Conservation (phyloP, 352 stramenopile genomes). For the Phytopythium aichiense region DNA sequence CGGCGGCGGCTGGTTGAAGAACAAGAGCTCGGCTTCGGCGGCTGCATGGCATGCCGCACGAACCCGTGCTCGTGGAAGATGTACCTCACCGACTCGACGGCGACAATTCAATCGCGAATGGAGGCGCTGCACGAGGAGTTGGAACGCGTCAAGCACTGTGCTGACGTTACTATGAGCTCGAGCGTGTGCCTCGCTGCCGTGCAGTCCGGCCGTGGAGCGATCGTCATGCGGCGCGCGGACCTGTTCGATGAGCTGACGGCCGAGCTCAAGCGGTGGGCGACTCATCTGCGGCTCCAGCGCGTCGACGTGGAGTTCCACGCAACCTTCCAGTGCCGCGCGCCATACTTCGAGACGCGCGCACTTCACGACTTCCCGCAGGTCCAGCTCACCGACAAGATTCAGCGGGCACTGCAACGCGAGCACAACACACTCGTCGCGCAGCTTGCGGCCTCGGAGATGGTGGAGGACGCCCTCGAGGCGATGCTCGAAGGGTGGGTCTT, state of each 20-base stretch:
- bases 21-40: constrained; percentile 61
- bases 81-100: constrained; percentile 51
- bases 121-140: constrained; percentile 61
- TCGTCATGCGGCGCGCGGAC: constrained; percentile 60
- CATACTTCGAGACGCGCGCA: constrained; percentile 87
- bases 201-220: constrained; percentile 39
- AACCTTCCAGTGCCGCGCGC: constrained; percentile 73
- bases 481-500: constrained; percentile 98
- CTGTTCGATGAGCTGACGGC: constrained; percentile 70
- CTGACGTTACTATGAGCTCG: constrained; percentile 45
- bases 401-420: constrained; percentile 80
- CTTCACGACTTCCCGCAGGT: constrained; percentile 90
- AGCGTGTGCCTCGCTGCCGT: constrained; percentile 57
- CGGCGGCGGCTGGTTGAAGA: constrained; percentile 57
- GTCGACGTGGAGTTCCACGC: constrained; percentile 94
- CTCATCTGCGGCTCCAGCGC: constrained; percentile 57
- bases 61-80: constrained; percentile 65
- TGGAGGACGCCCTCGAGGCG: constrained; percentile 93
- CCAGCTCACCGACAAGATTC: constrained; percentile 74
- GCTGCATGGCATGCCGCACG: constrained; percentile 78
- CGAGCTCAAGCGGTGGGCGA: constrained; percentile 66
- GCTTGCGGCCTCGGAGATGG: constrained; percentile 83
- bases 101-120: constrained; percentile 52
- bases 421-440: constrained; percentile 84
- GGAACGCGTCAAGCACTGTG: constrained; percentile 60